Evolutionary conservation across 2,329 filamentous ascomycete genomes (phyloP).

Genomic region (Colletotrichum sp.): DNA sequence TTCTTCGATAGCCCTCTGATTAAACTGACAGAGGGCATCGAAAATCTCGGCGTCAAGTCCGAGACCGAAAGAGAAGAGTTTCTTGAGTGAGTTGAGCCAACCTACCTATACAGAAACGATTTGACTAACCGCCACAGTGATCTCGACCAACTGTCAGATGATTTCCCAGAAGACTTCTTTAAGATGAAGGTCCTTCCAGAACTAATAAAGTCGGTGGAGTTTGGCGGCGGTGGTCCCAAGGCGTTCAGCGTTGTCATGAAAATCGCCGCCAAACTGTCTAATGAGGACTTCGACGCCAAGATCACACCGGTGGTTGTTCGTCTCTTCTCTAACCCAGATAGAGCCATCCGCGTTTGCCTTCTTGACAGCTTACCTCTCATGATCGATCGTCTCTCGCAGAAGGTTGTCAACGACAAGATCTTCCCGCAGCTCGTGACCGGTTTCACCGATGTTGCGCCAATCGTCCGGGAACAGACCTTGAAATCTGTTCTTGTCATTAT

Average conservation of each 20-base stretch:
- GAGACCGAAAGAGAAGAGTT: slow-evolving; percentile 86
- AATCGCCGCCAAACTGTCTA: slow-evolving; percentile 83
- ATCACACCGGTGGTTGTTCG: slow-evolving; percentile 87
- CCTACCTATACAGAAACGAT: slow-evolving; percentile 25
- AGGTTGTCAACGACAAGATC: slow-evolving; percentile 93
- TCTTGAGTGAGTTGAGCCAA: slow-evolving; percentile 58
- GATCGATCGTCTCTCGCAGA: slow-evolving; percentile 89
- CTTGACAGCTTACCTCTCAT: slow-evolving; percentile 88
- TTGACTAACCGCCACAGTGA: slow-evolving; percentile 56
- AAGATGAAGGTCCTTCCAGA: slow-evolving; percentile 96
- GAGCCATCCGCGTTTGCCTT: slow-evolving; percentile 88
- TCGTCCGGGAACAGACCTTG: slow-evolving; percentile 94
- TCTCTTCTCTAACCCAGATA: slow-evolving; percentile 88
- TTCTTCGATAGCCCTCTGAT: slow-evolving; percentile 96
- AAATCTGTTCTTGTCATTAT: slow-evolving; percentile 92
- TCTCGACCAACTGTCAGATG: slow-evolving; percentile 84
- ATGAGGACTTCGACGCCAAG: slow-evolving; percentile 86
- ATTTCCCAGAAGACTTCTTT: slow-evolving; percentile 98
- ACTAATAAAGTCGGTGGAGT: slow-evolving; percentile 97
- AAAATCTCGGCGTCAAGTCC: slow-evolving; percentile 88
- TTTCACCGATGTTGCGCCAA: slow-evolving; percentile 88
- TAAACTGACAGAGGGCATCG: slow-evolving; percentile 88
- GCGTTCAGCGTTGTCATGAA: slow-evolving; percentile 89
- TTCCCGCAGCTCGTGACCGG: slow-evolving; percentile 96
- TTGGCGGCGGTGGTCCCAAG: slow-evolving; percentile 92